phyloP scores from a whole-genome alignment of 495 filamentous ascomycete genomes.

The Terfezia claveryi region DNA sequence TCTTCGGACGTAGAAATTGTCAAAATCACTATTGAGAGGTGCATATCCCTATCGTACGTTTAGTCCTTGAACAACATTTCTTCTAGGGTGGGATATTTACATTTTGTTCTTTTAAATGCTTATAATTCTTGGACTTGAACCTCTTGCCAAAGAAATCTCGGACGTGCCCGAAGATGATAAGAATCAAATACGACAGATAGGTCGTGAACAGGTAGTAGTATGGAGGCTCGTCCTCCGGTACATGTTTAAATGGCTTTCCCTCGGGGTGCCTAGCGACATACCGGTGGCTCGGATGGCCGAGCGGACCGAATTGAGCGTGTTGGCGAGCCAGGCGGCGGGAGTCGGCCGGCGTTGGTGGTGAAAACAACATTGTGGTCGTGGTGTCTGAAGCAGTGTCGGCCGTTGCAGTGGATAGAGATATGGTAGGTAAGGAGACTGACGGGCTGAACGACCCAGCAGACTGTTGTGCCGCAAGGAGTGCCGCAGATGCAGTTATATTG shows the following conservation, averaged over 20 bases:
- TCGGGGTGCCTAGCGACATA: conserved; percentile 61
- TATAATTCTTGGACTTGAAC: conserved; percentile 63
- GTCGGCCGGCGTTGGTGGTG: conserved; percentile 77
- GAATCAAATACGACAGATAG: conserved; percentile 87
- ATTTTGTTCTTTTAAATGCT: conserved; percentile 56
- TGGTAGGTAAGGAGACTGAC: conserved; percentile 65
- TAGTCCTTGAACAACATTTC: conserved; percentile 7
- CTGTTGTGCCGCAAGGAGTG: conserved; percentile 36
- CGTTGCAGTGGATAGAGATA: conserved; percentile 65
- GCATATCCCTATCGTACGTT: conserved; percentile 43
- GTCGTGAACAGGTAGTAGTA: conserved; percentile 94
- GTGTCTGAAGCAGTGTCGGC: conserved; percentile 7
- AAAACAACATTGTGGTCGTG: conserved; percentile 37
- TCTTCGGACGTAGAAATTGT: conserved; percentile 90
- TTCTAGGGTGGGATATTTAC: conserved; percentile 11
- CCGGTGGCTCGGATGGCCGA: conserved; percentile 55
- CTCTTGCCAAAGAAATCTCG: conserved; percentile 96
- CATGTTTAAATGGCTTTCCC: conserved; percentile 53
- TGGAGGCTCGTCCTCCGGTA: conserved; percentile 83
- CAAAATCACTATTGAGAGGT: conserved; percentile 93
- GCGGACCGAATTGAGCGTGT: conserved; percentile 81
- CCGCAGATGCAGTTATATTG: conserved; percentile 28
- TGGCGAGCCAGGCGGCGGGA: conserved; percentile 46
- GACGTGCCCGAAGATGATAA: conserved; percentile 87
- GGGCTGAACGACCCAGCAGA: conserved; percentile 33